Conservation (phyloP, 495 filamentous ascomycete species). For the Annulohypoxylon moriforme region DNA sequence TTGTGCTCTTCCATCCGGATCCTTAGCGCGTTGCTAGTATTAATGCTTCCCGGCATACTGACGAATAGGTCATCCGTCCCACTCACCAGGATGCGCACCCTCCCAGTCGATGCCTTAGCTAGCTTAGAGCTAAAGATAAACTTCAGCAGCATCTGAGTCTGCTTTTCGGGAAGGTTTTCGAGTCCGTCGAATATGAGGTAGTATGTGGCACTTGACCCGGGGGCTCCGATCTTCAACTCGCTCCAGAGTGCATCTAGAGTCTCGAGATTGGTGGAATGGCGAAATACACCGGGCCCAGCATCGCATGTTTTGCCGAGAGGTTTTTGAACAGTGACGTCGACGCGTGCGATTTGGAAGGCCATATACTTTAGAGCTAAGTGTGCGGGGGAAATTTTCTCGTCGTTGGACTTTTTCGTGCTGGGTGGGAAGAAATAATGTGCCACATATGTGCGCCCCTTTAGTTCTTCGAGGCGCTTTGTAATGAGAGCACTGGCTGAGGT, state of each 20-base stretch:
- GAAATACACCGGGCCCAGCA: neutral
- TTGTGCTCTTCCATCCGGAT: constrained; percentile 11
- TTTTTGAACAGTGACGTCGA: neutral
- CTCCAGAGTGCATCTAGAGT: neutral
- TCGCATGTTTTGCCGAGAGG: constrained; percentile 6
- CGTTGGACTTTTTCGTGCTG: constrained; percentile 10
- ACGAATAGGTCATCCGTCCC: constrained; percentile 5
- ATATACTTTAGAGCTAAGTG: constrained; percentile 10
- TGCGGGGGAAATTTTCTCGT: neutral
- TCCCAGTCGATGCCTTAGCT: neutral
- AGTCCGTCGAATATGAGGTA: constrained; percentile 11
- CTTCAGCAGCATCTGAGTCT: neutral
- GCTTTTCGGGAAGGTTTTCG: constrained; percentile 5
- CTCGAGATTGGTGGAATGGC: neutral
- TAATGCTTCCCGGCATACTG: neutral
- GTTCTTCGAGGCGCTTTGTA: constrained; percentile 11
- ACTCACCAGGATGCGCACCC: constrained; percentile 9
- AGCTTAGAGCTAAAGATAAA: constrained; percentile 2
- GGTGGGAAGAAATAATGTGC: constrained; percentile 11
- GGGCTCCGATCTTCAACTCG: neutral
- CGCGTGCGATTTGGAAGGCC: constrained; percentile 10
- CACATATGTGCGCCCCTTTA: constrained; percentile 11
- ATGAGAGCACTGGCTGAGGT: constrained; percentile 5
- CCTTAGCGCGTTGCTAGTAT: neutral
- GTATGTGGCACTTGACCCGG: neutral